Percentiles rank a stretch among this genome's conserved stretches.
phyloP scores from a whole-genome alignment of 2,329 filamentous ascomycete genomes.

The Gyromitra esculenta region DNA sequence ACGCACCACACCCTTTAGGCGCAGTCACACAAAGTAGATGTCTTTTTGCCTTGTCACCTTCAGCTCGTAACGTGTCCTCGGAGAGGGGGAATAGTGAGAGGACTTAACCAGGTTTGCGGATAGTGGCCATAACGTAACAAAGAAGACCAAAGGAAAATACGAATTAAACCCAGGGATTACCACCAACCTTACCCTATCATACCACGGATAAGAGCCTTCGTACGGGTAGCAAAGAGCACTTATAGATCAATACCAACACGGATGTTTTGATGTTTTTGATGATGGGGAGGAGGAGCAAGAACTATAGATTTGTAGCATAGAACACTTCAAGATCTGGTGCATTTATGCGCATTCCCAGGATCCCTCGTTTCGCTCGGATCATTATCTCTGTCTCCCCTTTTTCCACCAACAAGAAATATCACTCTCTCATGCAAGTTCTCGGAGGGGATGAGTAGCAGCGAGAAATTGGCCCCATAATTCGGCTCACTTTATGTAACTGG shows the following conservation, averaged over 20 bases:
- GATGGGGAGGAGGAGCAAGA: too few species aligned
- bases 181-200: neutral
- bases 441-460: too few species aligned
- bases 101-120: slow-evolving; percentile 41
- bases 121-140: slow-evolving; percentile 43
- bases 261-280: too few species aligned
- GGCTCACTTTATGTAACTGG: neutral
- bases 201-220: neutral
- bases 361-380: too few species aligned
- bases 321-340: too few species aligned
- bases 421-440: too few species aligned
- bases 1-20: slow-evolving; percentile 1
- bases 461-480: neutral
- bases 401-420: too few species aligned
- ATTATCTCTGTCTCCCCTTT: too few species aligned
- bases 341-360: too few species aligned
- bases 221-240: too few species aligned
- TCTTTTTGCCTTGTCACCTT: slow-evolving; percentile 27
- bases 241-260: too few species aligned
- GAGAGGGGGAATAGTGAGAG: slow-evolving; percentile 13
- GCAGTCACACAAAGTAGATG: slow-evolving; percentile 23
- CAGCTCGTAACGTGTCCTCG: slow-evolving; percentile 46
- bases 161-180: slow-evolving; percentile 31
- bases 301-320: too few species aligned
- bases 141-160: slow-evolving; percentile 23